These are phyloP conservation scores for Penicillium sp. DNA, from an alignment of 2,329 filamentous ascomycete genomes.

Conservation along the genomic window DNA sequence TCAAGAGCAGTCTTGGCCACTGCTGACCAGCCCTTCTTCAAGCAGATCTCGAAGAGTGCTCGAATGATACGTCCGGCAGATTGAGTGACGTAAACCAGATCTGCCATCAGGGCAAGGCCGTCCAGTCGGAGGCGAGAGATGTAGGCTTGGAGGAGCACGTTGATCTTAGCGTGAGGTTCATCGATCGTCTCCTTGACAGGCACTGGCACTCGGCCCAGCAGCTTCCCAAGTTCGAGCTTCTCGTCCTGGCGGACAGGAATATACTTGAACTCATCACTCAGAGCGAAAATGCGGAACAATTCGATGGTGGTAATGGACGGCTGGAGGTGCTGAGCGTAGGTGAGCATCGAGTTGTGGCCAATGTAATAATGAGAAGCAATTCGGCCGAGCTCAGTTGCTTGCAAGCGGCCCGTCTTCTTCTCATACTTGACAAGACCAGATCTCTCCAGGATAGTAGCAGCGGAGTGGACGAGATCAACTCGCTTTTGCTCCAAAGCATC, in stretches of 20 bases:
- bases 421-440: constrained; percentile 92
- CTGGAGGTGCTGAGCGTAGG: constrained; percentile 92
- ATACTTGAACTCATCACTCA: constrained; percentile 98
- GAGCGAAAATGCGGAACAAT: constrained; percentile 89
- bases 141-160: constrained; percentile 91
- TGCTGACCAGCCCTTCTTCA: constrained; percentile 92
- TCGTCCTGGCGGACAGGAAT: constrained; percentile 97
- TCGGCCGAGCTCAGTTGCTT: constrained; percentile 87
- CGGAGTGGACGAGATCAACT: constrained; percentile 95
- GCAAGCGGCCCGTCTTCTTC: constrained; percentile 80
- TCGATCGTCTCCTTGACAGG: constrained; percentile 97
- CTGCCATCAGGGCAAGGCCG: constrained; percentile 91
- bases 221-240: constrained; percentile 89
- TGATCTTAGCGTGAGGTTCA: constrained; percentile 95
- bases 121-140: constrained; percentile 93
- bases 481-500: constrained; percentile 89
- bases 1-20: constrained; percentile 90
- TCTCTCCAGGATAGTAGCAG: constrained; percentile 78
- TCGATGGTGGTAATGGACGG: constrained; percentile 90
- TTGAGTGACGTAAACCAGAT: constrained; percentile 97
- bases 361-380: constrained; percentile 99
- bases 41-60: constrained; percentile 92
- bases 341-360: constrained; percentile 91
- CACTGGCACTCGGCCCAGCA: constrained; percentile 83
- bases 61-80: constrained; percentile 93